phyloP scores from a whole-genome alignment of 352 stramenopile genomes.

The Lagenidium sp. region DNA sequence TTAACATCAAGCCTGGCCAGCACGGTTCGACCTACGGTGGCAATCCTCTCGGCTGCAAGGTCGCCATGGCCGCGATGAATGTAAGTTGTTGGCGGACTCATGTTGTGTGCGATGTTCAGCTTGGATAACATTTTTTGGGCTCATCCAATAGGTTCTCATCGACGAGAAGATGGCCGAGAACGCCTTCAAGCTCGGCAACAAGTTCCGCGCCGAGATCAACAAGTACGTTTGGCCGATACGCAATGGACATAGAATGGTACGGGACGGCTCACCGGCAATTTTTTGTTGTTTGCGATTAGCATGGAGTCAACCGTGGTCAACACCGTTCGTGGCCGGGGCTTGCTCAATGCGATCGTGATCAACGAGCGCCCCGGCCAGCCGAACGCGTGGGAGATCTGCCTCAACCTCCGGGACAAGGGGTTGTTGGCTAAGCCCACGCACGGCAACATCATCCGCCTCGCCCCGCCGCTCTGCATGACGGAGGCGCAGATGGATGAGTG shows the following conservation, averaged over 20 bases:
- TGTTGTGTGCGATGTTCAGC: conserved; percentile 1
- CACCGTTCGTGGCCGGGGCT: conserved; percentile 90
- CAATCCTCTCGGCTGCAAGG: conserved; percentile 95
- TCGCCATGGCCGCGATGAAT: conserved; percentile 96
- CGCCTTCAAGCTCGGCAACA: conserved; percentile 87
- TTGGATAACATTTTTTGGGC: no score
- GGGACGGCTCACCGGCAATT: neutral
- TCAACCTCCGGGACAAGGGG: conserved; percentile 93
- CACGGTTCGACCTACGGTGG: conserved; percentile 97
- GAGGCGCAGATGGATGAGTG: conserved; percentile 92
- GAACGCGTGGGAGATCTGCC: conserved; percentile 93
- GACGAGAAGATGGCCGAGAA: conserved; percentile 97
- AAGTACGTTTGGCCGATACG: conserved; percentile 33
- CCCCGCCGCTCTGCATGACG: conserved; percentile 93
- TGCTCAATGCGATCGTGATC: conserved; percentile 99
- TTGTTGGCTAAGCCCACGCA: conserved; percentile 99
- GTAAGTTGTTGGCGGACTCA: conserved; percentile 21
- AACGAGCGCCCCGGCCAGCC: conserved; percentile 80
- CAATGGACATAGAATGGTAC: no score
- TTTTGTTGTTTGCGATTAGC: conserved; percentile 3
- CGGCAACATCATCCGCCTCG: conserved; percentile 97
- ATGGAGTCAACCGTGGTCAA: conserved; percentile 62
- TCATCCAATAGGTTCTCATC: conserved; percentile 84
- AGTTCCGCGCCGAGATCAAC: conserved; percentile 88
- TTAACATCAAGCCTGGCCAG: conserved; percentile 96